Conservation (phyloP, 305 asterid species). For the Striga hermonthica region DNA sequence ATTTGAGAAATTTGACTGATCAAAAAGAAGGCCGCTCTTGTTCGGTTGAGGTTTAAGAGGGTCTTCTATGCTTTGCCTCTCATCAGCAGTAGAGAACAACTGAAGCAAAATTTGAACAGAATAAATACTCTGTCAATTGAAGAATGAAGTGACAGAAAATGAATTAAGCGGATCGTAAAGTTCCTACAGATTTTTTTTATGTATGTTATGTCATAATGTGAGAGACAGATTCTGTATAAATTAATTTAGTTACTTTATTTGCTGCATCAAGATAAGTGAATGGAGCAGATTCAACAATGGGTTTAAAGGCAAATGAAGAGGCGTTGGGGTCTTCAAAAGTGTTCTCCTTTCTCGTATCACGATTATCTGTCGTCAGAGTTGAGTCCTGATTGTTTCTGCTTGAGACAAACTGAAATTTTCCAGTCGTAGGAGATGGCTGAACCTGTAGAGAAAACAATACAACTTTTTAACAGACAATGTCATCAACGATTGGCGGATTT, state of each 20-base stretch:
- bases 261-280: conserved; percentile 42
- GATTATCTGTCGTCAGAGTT: conserved; percentile 32
- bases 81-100: conserved; percentile 45
- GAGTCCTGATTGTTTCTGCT: conserved; percentile 42
- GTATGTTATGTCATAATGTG: conserved; percentile 5
- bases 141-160: conserved; percentile 23
- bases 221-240: conserved; percentile 7
- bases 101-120: conserved; percentile 41
- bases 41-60: conserved; percentile 33
- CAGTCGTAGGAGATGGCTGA: conserved; percentile 93
- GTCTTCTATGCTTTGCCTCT: conserved; percentile 33
- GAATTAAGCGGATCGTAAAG: neutral
- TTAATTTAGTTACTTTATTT: conserved; percentile 55
- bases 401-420: conserved; percentile 50
- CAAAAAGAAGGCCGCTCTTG: conserved; percentile 33
- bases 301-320: conserved; percentile 67
- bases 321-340: conserved; percentile 40
- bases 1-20: conserved; percentile 40
- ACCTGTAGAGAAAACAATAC: conserved; percentile 43
- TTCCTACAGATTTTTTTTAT: neutral
- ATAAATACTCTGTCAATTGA: conserved; percentile 32
- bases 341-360: conserved; percentile 52
- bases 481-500: conserved; percentile 4
- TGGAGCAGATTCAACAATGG: conserved; percentile 46
- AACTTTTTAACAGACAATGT: conserved; percentile 18